phyloP scores from a whole-genome alignment of 2,329 filamentous ascomycete species.

The Monosporascus sp. region DNA sequence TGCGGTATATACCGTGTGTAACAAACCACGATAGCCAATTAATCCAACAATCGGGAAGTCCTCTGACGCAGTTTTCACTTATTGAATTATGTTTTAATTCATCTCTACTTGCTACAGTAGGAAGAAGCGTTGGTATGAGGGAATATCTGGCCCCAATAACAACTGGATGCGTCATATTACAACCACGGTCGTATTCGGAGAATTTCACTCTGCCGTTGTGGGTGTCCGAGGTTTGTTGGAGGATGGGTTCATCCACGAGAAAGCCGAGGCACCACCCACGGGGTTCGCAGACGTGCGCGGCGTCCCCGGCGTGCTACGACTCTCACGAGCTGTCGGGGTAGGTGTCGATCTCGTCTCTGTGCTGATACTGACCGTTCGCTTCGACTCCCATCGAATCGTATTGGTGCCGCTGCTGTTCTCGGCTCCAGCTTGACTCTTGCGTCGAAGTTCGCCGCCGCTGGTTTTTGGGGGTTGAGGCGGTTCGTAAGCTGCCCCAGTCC shows the following conservation, averaged over 20 bases:
- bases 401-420: conserved; percentile 20
- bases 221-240: conserved; percentile 38
- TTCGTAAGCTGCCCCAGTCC: conserved; percentile 49
- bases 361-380: conserved; percentile 37
- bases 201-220: conserved; percentile 28
- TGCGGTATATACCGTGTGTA: not conserved
- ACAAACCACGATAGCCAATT: no score
- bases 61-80: no score
- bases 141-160: not conserved
- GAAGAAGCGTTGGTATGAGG: not conserved
- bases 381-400: conserved; percentile 48
- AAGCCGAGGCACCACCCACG: conserved; percentile 86
- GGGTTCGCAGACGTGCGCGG: conserved; percentile 66
- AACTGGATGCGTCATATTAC: no score
- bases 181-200: no score
- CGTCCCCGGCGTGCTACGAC: conserved; percentile 34
- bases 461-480: conserved; percentile 39
- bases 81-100: not conserved
- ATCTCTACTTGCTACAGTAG: not conserved
- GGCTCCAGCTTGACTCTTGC: conserved; percentile 45
- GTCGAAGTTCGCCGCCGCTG: conserved; percentile 42
- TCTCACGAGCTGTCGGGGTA: conserved; percentile 30
- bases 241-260: conserved; percentile 75
- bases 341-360: conserved; percentile 25
- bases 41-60: no score